Evolutionary conservation across 805 yeast species (phyloP).

Genomic region (Cyberlindnera sargentensis): DNA sequence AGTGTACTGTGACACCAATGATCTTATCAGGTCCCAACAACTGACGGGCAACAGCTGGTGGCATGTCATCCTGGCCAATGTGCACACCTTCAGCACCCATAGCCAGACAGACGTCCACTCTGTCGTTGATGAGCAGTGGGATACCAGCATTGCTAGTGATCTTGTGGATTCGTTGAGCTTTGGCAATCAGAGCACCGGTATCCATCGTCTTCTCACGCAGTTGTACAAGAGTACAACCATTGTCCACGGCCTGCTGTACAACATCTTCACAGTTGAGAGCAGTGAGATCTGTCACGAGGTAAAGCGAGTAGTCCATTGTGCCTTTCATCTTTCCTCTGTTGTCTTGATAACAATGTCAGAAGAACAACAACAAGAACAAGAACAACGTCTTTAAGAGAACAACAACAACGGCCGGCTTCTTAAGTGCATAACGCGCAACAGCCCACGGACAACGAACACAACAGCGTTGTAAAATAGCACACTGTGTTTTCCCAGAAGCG

Average conservation of each 20-base stretch:
- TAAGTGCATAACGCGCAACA: not conserved
- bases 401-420: not conserved
- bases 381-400: not conserved
- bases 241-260: slow-evolving; percentile 54
- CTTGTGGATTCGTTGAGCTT: slow-evolving; percentile 54
- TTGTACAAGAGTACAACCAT: slow-evolving; percentile 79
- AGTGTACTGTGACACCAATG: slow-evolving; percentile 70
- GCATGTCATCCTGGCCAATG: slow-evolving; percentile 89
- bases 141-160: slow-evolving; percentile 53
- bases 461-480: no score
- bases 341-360: no score
- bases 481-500: no score
- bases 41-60: slow-evolving; percentile 42
- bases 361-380: no score
- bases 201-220: slow-evolving; percentile 71
- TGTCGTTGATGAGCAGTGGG: slow-evolving; percentile 79
- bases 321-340: not conserved
- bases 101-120: slow-evolving; percentile 86
- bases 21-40: slow-evolving; percentile 69
- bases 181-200: slow-evolving; percentile 57
- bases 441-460: no score
- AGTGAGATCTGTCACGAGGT: slow-evolving; percentile 78
- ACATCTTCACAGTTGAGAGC: slow-evolving; percentile 55
- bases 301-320: slow-evolving; percentile 47
- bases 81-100: slow-evolving; percentile 88